Conservation (phyloP, 2,329 filamentous ascomycete genomes). For the Ophiostoma triangulosporum region DNA sequence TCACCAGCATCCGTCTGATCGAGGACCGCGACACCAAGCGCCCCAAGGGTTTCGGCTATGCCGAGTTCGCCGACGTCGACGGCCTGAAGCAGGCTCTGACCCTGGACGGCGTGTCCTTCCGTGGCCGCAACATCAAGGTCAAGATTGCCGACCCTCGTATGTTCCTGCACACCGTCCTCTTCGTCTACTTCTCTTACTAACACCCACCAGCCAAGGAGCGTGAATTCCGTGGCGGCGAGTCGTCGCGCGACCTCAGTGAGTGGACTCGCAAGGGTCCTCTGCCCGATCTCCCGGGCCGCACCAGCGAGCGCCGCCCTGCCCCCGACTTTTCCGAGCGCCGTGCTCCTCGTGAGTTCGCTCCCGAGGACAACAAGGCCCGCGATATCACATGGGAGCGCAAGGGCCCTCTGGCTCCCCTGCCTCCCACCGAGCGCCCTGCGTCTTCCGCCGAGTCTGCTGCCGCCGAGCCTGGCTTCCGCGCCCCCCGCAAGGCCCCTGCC, state of each 20-base stretch:
- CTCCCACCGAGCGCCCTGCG: slow-evolving; percentile 34
- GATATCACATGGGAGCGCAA: slow-evolving; percentile 90
- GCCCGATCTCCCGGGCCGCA: slow-evolving; percentile 25
- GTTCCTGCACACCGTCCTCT: slow-evolving; percentile 26
- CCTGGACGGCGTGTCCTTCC: slow-evolving; percentile 68
- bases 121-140: slow-evolving; percentile 80
- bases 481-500: slow-evolving; percentile 53
- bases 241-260: slow-evolving; percentile 65
- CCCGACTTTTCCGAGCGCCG: slow-evolving; percentile 52
- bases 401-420: slow-evolving; percentile 69
- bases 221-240: slow-evolving; percentile 52
- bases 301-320: slow-evolving; percentile 30
- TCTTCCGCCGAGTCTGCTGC: slow-evolving; percentile 38
- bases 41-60: slow-evolving; percentile 96
- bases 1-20: slow-evolving; percentile 87
- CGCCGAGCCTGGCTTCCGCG: slow-evolving; percentile 43
- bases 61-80: slow-evolving; percentile 79
- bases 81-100: slow-evolving; percentile 83
- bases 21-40: slow-evolving; percentile 89
- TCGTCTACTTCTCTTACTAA: neutral
- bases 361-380: slow-evolving; percentile 55
- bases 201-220: slow-evolving; percentile 63
- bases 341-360: slow-evolving; percentile 52
- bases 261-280: slow-evolving; percentile 84
- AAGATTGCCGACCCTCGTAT: slow-evolving; percentile 96